A percentile compares a stretch with the other conserved stretches of the same genome.
Conservation (phyloP, 805 yeast genomes). For the Candida jianshihensis region DNA sequence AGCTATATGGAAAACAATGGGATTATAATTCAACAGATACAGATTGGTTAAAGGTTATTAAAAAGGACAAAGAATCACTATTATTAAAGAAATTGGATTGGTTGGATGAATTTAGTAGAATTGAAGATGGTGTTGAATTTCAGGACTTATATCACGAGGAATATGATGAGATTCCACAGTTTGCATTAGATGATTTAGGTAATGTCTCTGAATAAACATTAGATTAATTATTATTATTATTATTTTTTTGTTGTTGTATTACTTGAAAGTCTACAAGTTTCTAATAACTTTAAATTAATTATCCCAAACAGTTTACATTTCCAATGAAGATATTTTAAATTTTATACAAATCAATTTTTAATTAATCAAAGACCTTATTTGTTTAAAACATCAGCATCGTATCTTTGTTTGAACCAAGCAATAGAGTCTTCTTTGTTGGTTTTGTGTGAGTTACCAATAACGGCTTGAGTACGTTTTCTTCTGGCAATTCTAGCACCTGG, state of each 20-base stretch:
- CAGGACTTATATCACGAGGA: conserved; percentile 20
- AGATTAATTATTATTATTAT: neutral
- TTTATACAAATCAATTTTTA: conserved; percentile 2
- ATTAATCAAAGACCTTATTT: conserved; percentile 38
- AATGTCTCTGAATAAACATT: conserved; percentile 19
- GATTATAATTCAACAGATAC: too few species aligned
- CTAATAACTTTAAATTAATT: too few species aligned
- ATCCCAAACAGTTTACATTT: neutral
- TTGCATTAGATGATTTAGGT: conserved; percentile 21
- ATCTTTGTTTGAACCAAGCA: conserved; percentile 98
- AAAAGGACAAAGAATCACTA: conserved; percentile 17
- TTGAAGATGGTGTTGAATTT: conserved; percentile 23
- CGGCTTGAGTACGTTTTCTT: conserved; percentile 91
- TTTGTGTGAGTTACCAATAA: conserved; percentile 88
- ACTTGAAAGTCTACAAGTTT: too few species aligned
- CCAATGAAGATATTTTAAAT: neutral
- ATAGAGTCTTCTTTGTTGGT: conserved; percentile 91
- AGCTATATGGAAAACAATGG: too few species aligned
- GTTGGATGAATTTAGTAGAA: conserved; percentile 32
- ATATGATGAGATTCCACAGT: conserved; percentile 17
- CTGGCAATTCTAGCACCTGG: conserved; percentile 98
- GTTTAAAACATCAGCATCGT: conserved; percentile 96
- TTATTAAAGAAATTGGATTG: conserved; percentile 25
- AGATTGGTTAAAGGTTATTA: too few species aligned
- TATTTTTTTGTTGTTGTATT: too few species aligned